Percentiles rank a stretch among this genome's conserved stretches.
Evolutionary conservation across 768 basidiomycete genomes (phyloP).

Genomic region (Pholiota microspora): DNA sequence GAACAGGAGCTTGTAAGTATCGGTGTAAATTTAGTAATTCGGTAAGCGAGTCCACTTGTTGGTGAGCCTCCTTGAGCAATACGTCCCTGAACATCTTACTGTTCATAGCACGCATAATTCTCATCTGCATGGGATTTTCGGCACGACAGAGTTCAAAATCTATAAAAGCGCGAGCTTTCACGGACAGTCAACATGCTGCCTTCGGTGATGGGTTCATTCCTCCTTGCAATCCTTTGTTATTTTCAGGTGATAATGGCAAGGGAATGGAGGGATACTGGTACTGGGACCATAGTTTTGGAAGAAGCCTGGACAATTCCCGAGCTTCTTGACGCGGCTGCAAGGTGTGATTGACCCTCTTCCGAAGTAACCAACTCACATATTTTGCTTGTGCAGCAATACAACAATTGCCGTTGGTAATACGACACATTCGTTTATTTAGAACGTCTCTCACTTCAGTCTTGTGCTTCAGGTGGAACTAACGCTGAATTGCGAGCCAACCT

Average conservation of each 20-base stretch:
- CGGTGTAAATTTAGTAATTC: too few species aligned
- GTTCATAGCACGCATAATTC: neutral
- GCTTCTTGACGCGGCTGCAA: conserved; percentile 20
- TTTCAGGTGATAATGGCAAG: neutral
- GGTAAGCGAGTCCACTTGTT: too few species aligned
- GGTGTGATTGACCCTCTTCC: too few species aligned
- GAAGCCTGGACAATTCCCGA: conserved; percentile 39
- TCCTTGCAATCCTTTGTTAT: neutral
- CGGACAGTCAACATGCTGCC: neutral
- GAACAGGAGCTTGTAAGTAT: too few species aligned
- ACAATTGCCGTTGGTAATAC: conserved; percentile 7
- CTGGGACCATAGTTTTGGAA: conserved; percentile 36
- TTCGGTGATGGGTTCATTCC: neutral
- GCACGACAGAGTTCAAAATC: neutral
- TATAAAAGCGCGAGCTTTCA: neutral
- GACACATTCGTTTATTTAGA: neutral
- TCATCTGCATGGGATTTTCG: neutral
- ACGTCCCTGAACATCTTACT: too few species aligned
- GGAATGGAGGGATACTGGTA: conserved; percentile 31
- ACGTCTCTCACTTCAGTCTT: neutral
- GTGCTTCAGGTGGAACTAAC: neutral
- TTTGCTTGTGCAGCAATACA: neutral
- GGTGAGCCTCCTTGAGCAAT: too few species aligned
- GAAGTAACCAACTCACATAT: too few species aligned
- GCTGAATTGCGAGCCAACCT: conserved; percentile 23